Evolutionary conservation across 2,329 filamentous ascomycete genomes (phyloP).

Genomic region (Monilinia fructigena): DNA sequence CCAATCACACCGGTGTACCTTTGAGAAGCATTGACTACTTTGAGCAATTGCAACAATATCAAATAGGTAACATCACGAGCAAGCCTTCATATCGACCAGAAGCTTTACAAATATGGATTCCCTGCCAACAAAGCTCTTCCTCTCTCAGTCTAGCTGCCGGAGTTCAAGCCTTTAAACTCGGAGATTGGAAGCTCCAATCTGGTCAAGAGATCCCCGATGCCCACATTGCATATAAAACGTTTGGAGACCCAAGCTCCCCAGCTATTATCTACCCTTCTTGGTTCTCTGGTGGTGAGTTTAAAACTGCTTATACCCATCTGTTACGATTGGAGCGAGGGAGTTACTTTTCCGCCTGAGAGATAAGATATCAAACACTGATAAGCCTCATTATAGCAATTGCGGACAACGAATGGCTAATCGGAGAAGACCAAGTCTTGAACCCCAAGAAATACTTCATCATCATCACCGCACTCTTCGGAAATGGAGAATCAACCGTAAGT

Average conservation of each 20-base stretch:
- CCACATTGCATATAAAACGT: constrained; percentile 74
- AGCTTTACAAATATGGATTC: not conserved
- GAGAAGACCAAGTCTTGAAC: constrained; percentile 50
- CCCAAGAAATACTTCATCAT: constrained; percentile 67
- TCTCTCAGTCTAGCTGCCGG: constrained; percentile 23
- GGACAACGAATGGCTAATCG: constrained; percentile 73
- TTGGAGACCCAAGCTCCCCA: constrained; percentile 60
- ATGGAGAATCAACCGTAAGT: constrained; percentile 57
- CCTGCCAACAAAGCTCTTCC: not conserved
- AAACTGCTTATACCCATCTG: not conserved
- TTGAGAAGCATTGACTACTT: not conserved
- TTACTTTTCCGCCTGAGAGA: not conserved
- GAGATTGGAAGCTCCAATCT: constrained; percentile 65
- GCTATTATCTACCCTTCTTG: constrained; percentile 75
- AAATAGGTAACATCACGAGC: not conserved
- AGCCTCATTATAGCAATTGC: constrained; percentile 50
- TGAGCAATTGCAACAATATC: too few species aligned
- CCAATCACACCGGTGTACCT: not conserved
- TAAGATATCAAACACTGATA: not conserved
- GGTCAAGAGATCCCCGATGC: constrained; percentile 62
- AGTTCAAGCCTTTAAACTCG: constrained; percentile 54
- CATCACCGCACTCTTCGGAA: constrained; percentile 67
- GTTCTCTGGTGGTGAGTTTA: constrained; percentile 60
- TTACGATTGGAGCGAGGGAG: too few species aligned
- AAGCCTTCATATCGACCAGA: not conserved